phyloP scores from a whole-genome alignment of 1,284 basidiomycete genomes.

The Boletus sp. region DNA sequence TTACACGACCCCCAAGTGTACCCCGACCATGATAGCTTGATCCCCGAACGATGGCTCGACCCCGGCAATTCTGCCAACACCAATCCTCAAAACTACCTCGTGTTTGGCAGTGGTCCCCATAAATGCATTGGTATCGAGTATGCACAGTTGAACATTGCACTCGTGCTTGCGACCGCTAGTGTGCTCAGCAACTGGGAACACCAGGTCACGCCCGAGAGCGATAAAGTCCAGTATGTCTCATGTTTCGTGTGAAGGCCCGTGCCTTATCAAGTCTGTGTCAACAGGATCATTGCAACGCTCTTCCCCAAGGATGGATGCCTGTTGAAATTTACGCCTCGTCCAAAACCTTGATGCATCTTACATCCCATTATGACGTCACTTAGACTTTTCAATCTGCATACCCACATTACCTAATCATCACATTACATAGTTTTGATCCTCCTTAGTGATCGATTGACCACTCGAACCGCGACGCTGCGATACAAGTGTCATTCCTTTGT shows the following conservation, averaged over 20 bases:
- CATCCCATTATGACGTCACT: not conserved
- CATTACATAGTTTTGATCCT: too few species aligned
- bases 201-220: conserved; percentile 75
- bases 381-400: conserved; percentile 11
- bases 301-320: conserved; percentile 94
- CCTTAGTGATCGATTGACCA: too few species aligned
- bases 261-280: conserved; percentile 8
- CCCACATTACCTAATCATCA: conserved; percentile 11
- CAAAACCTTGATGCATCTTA: conserved; percentile 26
- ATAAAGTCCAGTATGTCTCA: conserved; percentile 78
- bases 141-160: conserved; percentile 89
- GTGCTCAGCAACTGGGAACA: conserved; percentile 91
- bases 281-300: conserved; percentile 87
- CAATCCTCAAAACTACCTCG: conserved; percentile 94
- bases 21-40: conserved; percentile 84
- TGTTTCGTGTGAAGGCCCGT: not conserved
- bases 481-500: too few species aligned
- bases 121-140: conserved; percentile 95
- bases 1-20: conserved; percentile 90
- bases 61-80: conserved; percentile 78
- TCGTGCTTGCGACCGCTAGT: conserved; percentile 85
- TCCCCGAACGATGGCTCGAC: conserved; percentile 94
- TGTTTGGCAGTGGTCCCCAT: conserved; percentile 94
- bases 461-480: too few species aligned
- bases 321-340: conserved; percentile 74